These are phyloP conservation scores for Fusarium incarnatum DNA, from an alignment of 2,329 filamentous ascomycete genomes.

Conservation along the genomic window DNA sequence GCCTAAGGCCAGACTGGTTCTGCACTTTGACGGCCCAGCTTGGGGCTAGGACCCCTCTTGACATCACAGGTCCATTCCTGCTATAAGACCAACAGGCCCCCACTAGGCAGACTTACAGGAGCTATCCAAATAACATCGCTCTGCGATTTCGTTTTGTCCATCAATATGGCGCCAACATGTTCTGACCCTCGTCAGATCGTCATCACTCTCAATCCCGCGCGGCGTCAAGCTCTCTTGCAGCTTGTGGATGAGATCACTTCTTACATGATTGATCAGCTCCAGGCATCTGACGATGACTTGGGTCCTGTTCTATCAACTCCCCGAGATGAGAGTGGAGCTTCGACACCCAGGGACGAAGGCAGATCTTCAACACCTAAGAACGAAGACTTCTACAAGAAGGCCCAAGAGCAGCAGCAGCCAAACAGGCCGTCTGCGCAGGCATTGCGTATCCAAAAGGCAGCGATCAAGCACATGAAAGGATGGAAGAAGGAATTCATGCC, in stretches of 20 bases:
- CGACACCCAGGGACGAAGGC: constrained; percentile 19
- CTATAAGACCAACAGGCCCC: constrained; percentile 13
- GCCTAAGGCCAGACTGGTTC: constrained; percentile 11
- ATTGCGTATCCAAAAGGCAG: constrained; percentile 59
- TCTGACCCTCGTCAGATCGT: constrained; percentile 67
- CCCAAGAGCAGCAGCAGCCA: constrained; percentile 31
- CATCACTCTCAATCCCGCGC: constrained; percentile 64
- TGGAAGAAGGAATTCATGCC: constrained; percentile 80
- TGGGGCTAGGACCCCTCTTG: constrained; percentile 11
- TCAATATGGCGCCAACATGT: constrained; percentile 64
- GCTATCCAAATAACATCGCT: neutral
- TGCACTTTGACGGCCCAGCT: constrained; percentile 9
- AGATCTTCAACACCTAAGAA: constrained; percentile 17
- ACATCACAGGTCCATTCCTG: constrained; percentile 5
- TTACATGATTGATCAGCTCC: constrained; percentile 66
- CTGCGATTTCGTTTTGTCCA: neutral
- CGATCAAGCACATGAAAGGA: constrained; percentile 77
- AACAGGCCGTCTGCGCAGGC: constrained; percentile 44
- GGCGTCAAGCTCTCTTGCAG: constrained; percentile 62
- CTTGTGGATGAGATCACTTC: constrained; percentile 64
- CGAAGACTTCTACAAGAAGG: constrained; percentile 17
- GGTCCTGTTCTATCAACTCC: constrained; percentile 46
- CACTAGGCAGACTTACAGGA: neutral
- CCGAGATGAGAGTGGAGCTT: constrained; percentile 21
- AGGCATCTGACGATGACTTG: constrained; percentile 52